These are phyloP conservation scores for Penicillium coprophilum DNA, from an alignment of 495 filamentous ascomycete genomes.

Conservation along the genomic window DNA sequence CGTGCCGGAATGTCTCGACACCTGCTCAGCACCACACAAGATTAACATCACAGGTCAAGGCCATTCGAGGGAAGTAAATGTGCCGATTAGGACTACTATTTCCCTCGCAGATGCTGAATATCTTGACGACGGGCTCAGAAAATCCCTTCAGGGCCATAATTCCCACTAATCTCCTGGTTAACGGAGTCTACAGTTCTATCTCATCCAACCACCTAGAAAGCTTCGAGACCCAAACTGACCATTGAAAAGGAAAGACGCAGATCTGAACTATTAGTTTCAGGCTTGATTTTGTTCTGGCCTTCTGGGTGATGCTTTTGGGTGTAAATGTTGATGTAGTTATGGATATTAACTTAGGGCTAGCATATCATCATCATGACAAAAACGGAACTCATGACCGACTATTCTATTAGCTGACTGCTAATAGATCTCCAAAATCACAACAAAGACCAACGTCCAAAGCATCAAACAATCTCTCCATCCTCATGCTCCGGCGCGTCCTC, in stretches of 20 bases:
- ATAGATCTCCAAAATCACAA: not conserved
- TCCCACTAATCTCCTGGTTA: too few relatives aligned
- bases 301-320: not conserved
- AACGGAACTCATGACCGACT: conserved; percentile 14
- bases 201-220: conserved; percentile 15
- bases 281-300: not conserved
- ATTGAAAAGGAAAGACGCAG: too few relatives aligned
- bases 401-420: not conserved
- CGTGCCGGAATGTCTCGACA: not conserved
- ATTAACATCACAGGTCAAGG: conserved; percentile 30
- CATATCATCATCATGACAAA: conserved; percentile 20
- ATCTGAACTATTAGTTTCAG: too few relatives aligned
- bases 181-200: not conserved
- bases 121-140: too few relatives aligned
- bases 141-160: not conserved
- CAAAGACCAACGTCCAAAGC: not conserved
- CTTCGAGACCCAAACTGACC: too few relatives aligned
- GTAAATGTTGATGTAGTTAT: not conserved
- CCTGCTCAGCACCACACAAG: not conserved
- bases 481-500: conserved; percentile 10
- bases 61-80: not conserved
- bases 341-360: conserved; percentile 7
- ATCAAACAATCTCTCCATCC: not conserved
- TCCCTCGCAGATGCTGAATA: too few relatives aligned
- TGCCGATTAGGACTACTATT: not conserved